Base-by-base conservation (phyloP, 768 basidiomycete species). In the Boletus eberwhitei region DNA sequence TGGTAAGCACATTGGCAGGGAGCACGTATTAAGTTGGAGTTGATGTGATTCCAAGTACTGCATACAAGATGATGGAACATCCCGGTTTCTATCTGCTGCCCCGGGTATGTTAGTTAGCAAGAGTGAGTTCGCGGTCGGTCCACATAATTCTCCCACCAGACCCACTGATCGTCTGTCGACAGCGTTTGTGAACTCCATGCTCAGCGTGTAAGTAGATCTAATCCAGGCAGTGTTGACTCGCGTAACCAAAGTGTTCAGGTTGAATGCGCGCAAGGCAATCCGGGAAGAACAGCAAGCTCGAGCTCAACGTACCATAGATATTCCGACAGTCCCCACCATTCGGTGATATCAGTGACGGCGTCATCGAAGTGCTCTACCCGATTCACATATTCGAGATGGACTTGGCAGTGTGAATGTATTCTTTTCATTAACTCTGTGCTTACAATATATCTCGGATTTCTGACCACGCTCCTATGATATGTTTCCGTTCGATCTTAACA, bases 151-250 rank as follows among this genome's bases (percentile, higher is more conserved):
- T 14, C 24, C 29, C n/a, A 16, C 0, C 17, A 26, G 17, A 21
- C 32, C 53, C 3, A 50, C 14, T 5, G 11, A 14, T 7, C 14
- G 7, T 37, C 12, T 32, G 4, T 32, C 21, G 11, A 22, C 38
- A 67, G 66, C 57, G 26, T 67, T 62, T 16, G 13, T 42, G 24
- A 69, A 67, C 29, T 69, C 62, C n/a, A 62, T 64, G 58, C 39
- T 69, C 9, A 42, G 60, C 13, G 62, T 67, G 66, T 67, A 44
- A 57, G 66, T 29, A 7, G 29, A 21, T 32, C 19, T n/a, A 9
- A 32, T 46, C 19, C n/a, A 22, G 11, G 12, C 2, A 6, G 17
- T 4, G 17, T 19, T 6, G 22, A 43, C 17, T 39, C 12, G 6
- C 12, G 16, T 49, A n/a, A 58, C 26, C 0, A 8, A 35, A 4